Percentiles rank a stretch among this genome's conserved stretches.
Conservation (phyloP, 2,329 filamentous ascomycete genomes). For the Phialocephala sp. region DNA sequence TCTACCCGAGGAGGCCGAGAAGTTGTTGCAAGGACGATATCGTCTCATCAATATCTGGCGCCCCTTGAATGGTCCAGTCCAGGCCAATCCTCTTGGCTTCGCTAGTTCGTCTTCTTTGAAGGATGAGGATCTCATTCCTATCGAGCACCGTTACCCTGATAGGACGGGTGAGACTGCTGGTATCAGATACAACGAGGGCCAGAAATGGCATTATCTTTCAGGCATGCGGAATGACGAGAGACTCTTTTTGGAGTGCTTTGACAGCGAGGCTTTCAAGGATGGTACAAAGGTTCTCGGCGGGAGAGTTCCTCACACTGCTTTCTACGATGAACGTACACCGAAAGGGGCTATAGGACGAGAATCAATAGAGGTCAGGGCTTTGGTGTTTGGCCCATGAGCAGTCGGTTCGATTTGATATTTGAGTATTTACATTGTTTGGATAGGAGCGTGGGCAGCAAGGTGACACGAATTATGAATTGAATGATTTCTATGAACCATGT, state of each 20-base stretch:
- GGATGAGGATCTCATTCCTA: conserved; percentile 42
- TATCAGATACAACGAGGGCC: conserved; percentile 39
- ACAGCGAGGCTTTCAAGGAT: conserved; percentile 51
- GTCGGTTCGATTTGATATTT: neutral
- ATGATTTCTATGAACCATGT: neutral
- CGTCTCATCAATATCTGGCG: conserved; percentile 88
- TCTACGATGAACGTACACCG: conserved; percentile 75
- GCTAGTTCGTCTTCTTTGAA: conserved; percentile 38
- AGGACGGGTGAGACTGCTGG: conserved; percentile 42
- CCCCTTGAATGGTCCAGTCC: conserved; percentile 43
- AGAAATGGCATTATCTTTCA: conserved; percentile 44
- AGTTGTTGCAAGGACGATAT: conserved; percentile 70
- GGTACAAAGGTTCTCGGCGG: conserved; percentile 58
- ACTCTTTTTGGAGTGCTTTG: conserved; percentile 44
- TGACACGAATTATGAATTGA: neutral
- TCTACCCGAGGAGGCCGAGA: conserved; percentile 66
- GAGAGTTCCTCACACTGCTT: conserved; percentile 62
- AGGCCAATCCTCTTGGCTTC: conserved; percentile 41
- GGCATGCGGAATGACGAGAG: conserved; percentile 44
- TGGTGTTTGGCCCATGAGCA: conserved; percentile 71
- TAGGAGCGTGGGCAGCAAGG: neutral
- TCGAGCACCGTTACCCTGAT: conserved; percentile 43
- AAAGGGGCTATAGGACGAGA: conserved; percentile 74
- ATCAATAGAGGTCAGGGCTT: conserved; percentile 86
- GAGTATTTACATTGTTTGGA: neutral